These are phyloP conservation scores for Phytophthora tubulina DNA, from an alignment of 352 stramenopile species.

Conservation along the genomic window DNA sequence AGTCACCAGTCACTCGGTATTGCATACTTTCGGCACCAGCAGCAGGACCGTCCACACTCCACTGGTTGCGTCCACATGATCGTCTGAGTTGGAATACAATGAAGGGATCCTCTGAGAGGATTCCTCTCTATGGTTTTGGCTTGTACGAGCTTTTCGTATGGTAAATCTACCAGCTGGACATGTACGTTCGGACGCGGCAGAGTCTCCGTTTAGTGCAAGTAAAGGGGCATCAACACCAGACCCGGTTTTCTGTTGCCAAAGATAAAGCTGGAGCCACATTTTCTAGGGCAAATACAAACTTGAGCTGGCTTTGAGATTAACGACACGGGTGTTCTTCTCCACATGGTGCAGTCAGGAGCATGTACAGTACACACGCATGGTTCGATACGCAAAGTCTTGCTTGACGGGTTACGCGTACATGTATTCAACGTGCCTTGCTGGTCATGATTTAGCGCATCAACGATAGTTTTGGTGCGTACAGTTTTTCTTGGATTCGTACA, in stretches of 20 bases:
- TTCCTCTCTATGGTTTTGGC: conserved; percentile 15
- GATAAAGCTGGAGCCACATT: conserved; percentile 21
- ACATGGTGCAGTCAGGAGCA: conserved; percentile 12
- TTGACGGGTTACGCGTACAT: not conserved
- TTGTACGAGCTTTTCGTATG: conserved; percentile 14
- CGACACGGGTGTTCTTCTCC: not conserved
- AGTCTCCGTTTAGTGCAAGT: conserved; percentile 29
- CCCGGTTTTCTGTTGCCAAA: conserved; percentile 18
- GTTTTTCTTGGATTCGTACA: too few relatives aligned
- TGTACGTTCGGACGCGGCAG: conserved; percentile 18
- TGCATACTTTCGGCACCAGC: conserved; percentile 28
- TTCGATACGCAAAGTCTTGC: not conserved
- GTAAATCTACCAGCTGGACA: conserved; percentile 17
- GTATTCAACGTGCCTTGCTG: not conserved
- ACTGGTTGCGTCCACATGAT: conserved; percentile 37
- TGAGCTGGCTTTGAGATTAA: conserved; percentile 15
- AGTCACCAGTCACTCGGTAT: conserved; percentile 26
- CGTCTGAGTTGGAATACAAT: not conserved
- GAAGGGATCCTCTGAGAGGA: not conserved
- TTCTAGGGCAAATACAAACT: conserved; percentile 27
- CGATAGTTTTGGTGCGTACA: too few relatives aligned
- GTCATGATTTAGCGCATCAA: too few relatives aligned
- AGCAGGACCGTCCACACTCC: conserved; percentile 31
- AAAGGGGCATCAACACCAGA: conserved; percentile 5
- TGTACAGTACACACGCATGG: not conserved